Evolutionary conservation across 2,329 filamentous ascomycete species (phyloP).

Genomic region (Paraphaeosphaeria sporulosa): DNA sequence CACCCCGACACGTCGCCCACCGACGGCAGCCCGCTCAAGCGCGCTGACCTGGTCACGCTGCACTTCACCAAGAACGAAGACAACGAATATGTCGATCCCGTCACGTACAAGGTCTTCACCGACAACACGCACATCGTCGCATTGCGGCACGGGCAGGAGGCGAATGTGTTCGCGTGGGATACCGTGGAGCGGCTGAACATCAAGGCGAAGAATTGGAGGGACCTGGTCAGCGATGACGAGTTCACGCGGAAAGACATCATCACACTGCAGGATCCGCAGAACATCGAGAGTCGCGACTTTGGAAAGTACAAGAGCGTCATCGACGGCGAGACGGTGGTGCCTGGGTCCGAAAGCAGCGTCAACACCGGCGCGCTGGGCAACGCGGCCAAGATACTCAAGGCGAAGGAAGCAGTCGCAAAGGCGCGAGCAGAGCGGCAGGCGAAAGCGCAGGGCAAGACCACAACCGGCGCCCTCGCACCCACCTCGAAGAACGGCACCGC

Average conservation of each 20-base stretch:
- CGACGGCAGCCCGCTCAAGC: constrained; percentile 78
- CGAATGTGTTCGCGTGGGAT: constrained; percentile 96
- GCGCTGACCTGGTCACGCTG: constrained; percentile 85
- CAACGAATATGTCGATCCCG: constrained; percentile 91
- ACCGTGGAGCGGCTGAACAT: constrained; percentile 95
- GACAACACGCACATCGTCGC: constrained; percentile 98
- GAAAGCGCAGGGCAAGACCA: constrained; percentile 40
- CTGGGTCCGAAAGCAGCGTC: constrained; percentile 73
- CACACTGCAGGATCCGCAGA: constrained; percentile 94
- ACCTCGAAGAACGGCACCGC: constrained; percentile 30
- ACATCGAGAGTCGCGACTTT: constrained; percentile 80
- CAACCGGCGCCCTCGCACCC: constrained; percentile 25
- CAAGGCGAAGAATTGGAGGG: constrained; percentile 94
- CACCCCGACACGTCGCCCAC: constrained; percentile 93
- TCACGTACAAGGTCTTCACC: constrained; percentile 96
- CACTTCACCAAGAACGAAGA: constrained; percentile 92
- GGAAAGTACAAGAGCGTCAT: constrained; percentile 88
- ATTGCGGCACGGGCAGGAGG: constrained; percentile 68
- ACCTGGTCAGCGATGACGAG: constrained; percentile 84
- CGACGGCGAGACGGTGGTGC: constrained; percentile 80
- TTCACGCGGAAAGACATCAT: constrained; percentile 94
- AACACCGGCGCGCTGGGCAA: constrained; percentile 83
- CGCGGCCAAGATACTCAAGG: constrained; percentile 82
- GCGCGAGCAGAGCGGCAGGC: constrained; percentile 75
- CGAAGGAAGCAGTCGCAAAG: constrained; percentile 92